These are phyloP conservation scores for Fusarium sp. DNA, from an alignment of 2,329 filamentous ascomycete species.

Conservation along the genomic window DNA sequence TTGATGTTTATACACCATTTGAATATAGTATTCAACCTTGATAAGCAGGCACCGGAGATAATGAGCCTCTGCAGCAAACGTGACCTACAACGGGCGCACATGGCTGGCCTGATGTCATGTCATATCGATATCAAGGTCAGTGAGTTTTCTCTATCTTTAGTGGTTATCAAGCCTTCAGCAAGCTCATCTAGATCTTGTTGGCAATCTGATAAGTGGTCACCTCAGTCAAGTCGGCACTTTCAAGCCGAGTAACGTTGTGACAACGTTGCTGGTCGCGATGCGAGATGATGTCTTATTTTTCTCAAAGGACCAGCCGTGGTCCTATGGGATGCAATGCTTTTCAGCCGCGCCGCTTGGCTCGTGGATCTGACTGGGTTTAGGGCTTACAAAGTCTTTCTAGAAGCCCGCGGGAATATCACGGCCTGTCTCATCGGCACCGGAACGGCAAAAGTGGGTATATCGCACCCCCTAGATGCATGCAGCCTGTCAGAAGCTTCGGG, in stretches of 20 bases:
- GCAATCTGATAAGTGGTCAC: conserved; percentile 26
- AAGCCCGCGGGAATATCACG: conserved; percentile 39
- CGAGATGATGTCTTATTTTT: conserved; percentile 13
- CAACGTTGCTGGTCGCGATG: conserved; percentile 9
- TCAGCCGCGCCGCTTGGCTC: conserved; percentile 8
- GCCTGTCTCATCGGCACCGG: conserved; percentile 42
- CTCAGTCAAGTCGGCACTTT: conserved; percentile 17
- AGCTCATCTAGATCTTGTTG: conserved; percentile 12
- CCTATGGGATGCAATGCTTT: conserved; percentile 26
- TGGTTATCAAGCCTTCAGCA: not conserved
- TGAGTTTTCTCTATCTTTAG: conserved; percentile 13
- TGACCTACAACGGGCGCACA: conserved; percentile 31
- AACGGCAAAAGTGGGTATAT: conserved; percentile 15
- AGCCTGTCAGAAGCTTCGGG: conserved; percentile 17
- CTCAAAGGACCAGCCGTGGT: not conserved
- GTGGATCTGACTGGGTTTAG: conserved; percentile 20
- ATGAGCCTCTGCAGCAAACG: conserved; percentile 35
- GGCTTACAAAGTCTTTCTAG: conserved; percentile 37
- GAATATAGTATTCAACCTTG: conserved; percentile 5
- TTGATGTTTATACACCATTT: not conserved
- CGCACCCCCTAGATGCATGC: conserved; percentile 1
- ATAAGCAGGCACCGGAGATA: conserved; percentile 31
- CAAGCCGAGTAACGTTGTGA: conserved; percentile 31
- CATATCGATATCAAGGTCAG: conserved; percentile 28
- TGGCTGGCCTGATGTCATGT: conserved; percentile 46